Evolutionary conservation across 768 basidiomycete species (phyloP).

Genomic region (Suillus variegatus): DNA sequence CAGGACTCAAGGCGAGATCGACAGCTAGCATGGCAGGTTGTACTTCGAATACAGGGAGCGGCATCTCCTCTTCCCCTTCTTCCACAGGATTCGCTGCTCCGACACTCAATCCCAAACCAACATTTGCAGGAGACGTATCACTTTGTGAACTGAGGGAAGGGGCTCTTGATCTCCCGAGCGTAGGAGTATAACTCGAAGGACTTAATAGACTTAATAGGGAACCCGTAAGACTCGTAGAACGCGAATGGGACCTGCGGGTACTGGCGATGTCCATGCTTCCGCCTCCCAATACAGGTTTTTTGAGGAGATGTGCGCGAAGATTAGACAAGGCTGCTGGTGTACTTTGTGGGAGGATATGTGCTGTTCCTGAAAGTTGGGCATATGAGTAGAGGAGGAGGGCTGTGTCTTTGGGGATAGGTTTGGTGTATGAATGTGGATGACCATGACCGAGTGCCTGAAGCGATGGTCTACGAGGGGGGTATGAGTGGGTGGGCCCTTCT

Average conservation of each 20-base stretch:
- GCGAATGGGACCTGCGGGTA: constrained; percentile 34
- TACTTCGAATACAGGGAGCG: constrained; percentile 83
- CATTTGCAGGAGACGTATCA: background rate
- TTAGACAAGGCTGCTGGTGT: constrained; percentile 47
- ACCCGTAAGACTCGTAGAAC: constrained; percentile 53
- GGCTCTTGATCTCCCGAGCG: constrained; percentile 18
- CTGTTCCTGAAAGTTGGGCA: constrained; percentile 72
- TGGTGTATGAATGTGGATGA: constrained; percentile 26
- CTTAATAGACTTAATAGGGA: constrained; percentile 48
- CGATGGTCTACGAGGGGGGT: constrained; percentile 38
- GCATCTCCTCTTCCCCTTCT: constrained; percentile 59
- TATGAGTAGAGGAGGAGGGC: constrained; percentile 86
- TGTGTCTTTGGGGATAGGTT: constrained; percentile 51
- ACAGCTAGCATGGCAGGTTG: constrained; percentile 89
- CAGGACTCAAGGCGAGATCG: constrained; percentile 79
- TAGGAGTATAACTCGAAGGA: constrained; percentile 7
- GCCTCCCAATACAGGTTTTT: constrained; percentile 55
- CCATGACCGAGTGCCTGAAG: constrained; percentile 52
- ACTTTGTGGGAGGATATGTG: constrained; percentile 54
- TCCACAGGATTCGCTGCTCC: constrained; percentile 23
- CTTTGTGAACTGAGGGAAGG: constrained; percentile 26
- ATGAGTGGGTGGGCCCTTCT: constrained; percentile 42
- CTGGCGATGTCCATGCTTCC: constrained; percentile 79
- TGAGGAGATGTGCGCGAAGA: constrained; percentile 50
- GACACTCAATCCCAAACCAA: constrained; percentile 27